Percentiles rank a stretch among this genome's conserved stretches.
These are phyloP conservation scores for Silene vulgaris DNA, from an alignment of 179 eudicot genomes.

Conservation along the genomic window DNA sequence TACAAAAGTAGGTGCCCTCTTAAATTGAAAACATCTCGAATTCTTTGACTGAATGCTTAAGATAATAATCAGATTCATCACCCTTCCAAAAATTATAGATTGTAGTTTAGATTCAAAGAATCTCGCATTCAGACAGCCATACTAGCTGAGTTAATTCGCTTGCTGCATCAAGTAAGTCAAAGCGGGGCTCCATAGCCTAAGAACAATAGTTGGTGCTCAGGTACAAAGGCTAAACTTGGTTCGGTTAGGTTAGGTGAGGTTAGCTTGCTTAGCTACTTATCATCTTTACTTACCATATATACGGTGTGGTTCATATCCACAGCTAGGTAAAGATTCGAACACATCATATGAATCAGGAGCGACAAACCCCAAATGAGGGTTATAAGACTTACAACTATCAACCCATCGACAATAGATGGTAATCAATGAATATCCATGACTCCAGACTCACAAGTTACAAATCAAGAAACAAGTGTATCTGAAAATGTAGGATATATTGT, in stretches of 20 bases:
- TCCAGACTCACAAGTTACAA: too few relatives aligned
- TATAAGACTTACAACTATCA: too few relatives aligned
- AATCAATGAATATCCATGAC: too few relatives aligned
- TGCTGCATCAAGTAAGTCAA: neutral
- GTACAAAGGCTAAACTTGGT: neutral
- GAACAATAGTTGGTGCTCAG: neutral
- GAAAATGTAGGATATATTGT: neutral
- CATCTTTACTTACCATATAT: neutral
- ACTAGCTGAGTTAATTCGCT: neutral
- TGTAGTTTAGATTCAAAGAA: neutral
- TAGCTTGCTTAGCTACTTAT: neutral
- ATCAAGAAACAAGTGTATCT: too few relatives aligned
- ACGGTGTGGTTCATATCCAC: neutral
- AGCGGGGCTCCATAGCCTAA: neutral
- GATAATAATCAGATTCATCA: neutral
- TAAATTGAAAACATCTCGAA: neutral
- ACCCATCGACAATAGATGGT: too few relatives aligned
- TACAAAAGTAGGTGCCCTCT: conserved; percentile 6
- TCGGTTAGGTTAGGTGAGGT: neutral
- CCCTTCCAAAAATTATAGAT: neutral
- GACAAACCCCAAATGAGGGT: too few relatives aligned
- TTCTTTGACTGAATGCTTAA: neutral
- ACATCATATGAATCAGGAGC: too few relatives aligned
- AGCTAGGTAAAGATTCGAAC: too few relatives aligned
- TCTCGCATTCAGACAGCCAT: neutral